Evolutionary conservation across 2,329 filamentous ascomycete species (phyloP).

Genomic region (Pyrenochaeta sp.): DNA sequence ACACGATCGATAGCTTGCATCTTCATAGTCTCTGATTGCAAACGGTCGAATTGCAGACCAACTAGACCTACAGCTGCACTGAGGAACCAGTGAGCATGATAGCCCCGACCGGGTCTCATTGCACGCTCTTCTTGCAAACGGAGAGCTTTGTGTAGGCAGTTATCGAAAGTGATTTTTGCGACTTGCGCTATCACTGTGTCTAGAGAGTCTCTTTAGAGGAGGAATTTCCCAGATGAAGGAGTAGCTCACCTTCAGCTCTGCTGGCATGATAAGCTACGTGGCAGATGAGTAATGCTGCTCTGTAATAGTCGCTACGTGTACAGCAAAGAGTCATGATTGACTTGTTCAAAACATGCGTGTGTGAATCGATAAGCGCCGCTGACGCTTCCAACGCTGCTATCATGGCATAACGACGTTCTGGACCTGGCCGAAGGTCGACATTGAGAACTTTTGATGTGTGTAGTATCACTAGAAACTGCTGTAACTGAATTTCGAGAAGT

Average conservation of each 20-base stretch:
- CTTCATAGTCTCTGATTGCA: slow-evolving; percentile 26
- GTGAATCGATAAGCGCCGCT: slow-evolving; percentile 17
- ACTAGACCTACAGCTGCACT: slow-evolving; percentile 45
- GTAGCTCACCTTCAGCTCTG: slow-evolving; percentile 7
- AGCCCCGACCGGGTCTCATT: slow-evolving; percentile 44
- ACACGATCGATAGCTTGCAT: slow-evolving; percentile 32
- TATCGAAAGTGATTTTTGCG: slow-evolving; percentile 16
- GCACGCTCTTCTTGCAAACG: slow-evolving; percentile 46
- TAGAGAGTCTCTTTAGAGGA: slow-evolving; percentile 2
- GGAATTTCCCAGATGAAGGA: slow-evolving; percentile 9
- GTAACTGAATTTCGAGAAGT: slow-evolving; percentile 37
- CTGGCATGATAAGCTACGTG: slow-evolving; percentile 28
- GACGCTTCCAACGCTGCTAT: slow-evolving; percentile 21
- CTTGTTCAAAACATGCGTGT: slow-evolving; percentile 17
- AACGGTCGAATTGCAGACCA: slow-evolving; percentile 30
- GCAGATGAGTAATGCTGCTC: slow-evolving; percentile 27
- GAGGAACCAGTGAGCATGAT: slow-evolving; percentile 48
- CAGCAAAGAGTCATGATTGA: slow-evolving; percentile 23
- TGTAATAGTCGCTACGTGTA: slow-evolving; percentile 30
- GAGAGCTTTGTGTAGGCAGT: slow-evolving; percentile 32
- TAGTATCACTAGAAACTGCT: slow-evolving; percentile 36
- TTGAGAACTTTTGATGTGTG: slow-evolving; percentile 20
- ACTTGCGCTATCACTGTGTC: slow-evolving; percentile 17
- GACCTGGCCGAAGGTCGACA: background rate
- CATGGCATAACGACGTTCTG: slow-evolving; percentile 13